phyloP scores from a whole-genome alignment of 2,329 filamentous ascomycete species.

The Fusarium floridanum region DNA sequence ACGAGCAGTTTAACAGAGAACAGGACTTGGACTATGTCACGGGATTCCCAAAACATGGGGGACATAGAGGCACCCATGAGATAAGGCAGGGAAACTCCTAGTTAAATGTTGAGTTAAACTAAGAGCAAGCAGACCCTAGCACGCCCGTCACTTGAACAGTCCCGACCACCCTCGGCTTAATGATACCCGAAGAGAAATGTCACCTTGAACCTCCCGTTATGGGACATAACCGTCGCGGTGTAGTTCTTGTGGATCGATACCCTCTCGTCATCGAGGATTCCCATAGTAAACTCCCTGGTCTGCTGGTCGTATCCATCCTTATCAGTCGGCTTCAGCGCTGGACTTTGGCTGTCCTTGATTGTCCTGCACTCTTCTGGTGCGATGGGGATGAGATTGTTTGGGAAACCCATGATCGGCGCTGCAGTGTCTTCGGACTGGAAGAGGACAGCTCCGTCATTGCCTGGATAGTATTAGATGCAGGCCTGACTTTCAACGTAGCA shows the following conservation, averaged over 20 bases:
- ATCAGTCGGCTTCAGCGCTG: conserved; percentile 34
- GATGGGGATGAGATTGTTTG: conserved; percentile 17
- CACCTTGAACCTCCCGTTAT: conserved; percentile 30
- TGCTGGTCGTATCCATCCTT: conserved; percentile 30
- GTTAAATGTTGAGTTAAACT: neutral
- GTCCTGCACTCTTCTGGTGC: conserved; percentile 25
- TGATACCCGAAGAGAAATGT: conserved; percentile 28
- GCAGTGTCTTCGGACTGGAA: conserved; percentile 27
- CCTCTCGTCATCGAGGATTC: conserved; percentile 2
- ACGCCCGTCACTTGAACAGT: neutral
- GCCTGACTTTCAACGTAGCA: fast-evolving
- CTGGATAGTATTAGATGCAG: conserved; percentile 7
- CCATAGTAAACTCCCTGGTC: conserved; percentile 27
- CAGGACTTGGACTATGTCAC: neutral
- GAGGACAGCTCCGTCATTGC: conserved; percentile 33
- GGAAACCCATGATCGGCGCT: conserved; percentile 25
- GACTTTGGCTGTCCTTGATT: conserved; percentile 22
- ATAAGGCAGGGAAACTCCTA: neutral
- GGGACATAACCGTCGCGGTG: conserved; percentile 33
- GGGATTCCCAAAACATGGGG: neutral
- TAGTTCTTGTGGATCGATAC: conserved; percentile 32
- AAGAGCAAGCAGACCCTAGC: too few relatives aligned
- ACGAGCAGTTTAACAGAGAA: neutral
- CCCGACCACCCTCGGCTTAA: neutral
- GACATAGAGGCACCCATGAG: neutral